Percentiles rank a stretch among this genome's conserved stretches.
These are phyloP conservation scores for Annulohypoxylon stygium DNA, from an alignment of 495 filamentous ascomycete species.

Conservation along the genomic window DNA sequence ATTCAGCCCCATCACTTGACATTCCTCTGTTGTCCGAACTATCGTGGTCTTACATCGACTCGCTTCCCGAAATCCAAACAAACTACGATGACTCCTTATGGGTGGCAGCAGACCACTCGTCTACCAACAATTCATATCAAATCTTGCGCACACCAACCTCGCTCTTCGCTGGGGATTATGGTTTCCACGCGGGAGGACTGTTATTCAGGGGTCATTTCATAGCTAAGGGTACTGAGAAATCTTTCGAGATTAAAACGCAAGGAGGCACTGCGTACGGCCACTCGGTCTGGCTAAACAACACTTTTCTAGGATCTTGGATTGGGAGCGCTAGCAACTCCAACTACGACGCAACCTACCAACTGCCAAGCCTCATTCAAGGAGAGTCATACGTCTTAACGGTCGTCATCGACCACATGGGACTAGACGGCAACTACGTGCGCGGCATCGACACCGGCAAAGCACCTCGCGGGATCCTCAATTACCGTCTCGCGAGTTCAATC, in stretches of 20 bases:
- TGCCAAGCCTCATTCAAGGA: constrained; percentile 66
- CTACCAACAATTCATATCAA: constrained; percentile 68
- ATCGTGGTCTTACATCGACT: constrained; percentile 76
- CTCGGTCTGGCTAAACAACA: constrained; percentile 68
- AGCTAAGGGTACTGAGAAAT: constrained; percentile 71
- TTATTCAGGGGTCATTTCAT: constrained; percentile 79
- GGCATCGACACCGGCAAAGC: constrained; percentile 74
- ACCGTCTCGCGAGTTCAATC: constrained; percentile 61
- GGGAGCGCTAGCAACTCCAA: constrained; percentile 62
- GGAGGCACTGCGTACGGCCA: constrained; percentile 74
- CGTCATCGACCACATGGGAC: constrained; percentile 78
- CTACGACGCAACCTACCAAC: constrained; percentile 67
- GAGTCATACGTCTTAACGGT: constrained; percentile 73
- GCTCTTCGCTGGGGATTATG: constrained; percentile 79
- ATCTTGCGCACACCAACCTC: constrained; percentile 71
- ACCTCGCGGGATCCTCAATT: constrained; percentile 77
- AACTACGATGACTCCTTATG: constrained; percentile 77
- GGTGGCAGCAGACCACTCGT: constrained; percentile 66
- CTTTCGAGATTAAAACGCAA: constrained; percentile 68
- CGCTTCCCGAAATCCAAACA: constrained; percentile 74
- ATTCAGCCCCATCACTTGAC: constrained; percentile 62
- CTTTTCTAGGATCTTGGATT: constrained; percentile 68
- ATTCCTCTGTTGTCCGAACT: constrained; percentile 69
- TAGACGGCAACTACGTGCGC: constrained; percentile 71
- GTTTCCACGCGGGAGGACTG: constrained; percentile 75